A percentile compares a stretch with the other conserved stretches of the same genome.
phyloP scores from a whole-genome alignment of 768 basidiomycete species.

The Lyophyllum atratum region DNA sequence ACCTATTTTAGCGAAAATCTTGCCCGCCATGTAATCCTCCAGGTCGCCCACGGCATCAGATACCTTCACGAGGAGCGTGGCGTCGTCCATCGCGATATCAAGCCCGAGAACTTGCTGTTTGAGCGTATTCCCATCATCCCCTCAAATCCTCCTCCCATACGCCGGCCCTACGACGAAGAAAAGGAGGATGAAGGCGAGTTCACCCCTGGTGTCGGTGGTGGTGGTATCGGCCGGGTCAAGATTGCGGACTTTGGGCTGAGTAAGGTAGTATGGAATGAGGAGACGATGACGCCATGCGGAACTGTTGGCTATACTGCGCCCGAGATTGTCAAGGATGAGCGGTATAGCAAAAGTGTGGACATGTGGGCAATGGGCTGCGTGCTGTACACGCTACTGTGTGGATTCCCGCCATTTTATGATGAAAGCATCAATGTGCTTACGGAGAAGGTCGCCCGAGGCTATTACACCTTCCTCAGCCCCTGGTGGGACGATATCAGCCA shows the following conservation, averaged over 20 bases:
- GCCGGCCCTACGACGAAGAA: conserved; percentile 94
- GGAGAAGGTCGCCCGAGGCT: conserved; percentile 95
- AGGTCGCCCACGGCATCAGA: conserved; percentile 91
- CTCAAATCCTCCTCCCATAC: conserved; percentile 62
- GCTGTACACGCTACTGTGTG: conserved; percentile 96
- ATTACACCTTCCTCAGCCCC: conserved; percentile 97
- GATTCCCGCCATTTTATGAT: conserved; percentile 98
- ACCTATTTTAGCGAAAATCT: conserved; percentile 98
- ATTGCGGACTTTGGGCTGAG: conserved; percentile 98
- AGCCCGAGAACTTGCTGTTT: conserved; percentile 96
- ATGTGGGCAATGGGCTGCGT: conserved; percentile 99
- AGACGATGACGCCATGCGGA: conserved; percentile 99
- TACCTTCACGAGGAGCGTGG: conserved; percentile 98
- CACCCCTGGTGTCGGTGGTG: conserved; percentile 87
- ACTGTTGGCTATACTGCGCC: conserved; percentile 99
- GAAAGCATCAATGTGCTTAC: conserved; percentile 98
- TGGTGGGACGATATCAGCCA: conserved; percentile 98
- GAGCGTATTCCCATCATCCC: conserved; percentile 91
- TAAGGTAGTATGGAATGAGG: conserved; percentile 98
- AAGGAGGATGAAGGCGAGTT: conserved; percentile 99
- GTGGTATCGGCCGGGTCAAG: conserved; percentile 97
- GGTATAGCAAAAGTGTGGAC: conserved; percentile 95
- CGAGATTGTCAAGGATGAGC: conserved; percentile 98
- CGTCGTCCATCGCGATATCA: conserved; percentile 98
- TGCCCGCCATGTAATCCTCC: conserved; percentile 95